Evolutionary conservation across 441 rosid genomes (phyloP), one percentile per base, ranked within the genome.

Genomic region (Jatropha multifida): DNA sequence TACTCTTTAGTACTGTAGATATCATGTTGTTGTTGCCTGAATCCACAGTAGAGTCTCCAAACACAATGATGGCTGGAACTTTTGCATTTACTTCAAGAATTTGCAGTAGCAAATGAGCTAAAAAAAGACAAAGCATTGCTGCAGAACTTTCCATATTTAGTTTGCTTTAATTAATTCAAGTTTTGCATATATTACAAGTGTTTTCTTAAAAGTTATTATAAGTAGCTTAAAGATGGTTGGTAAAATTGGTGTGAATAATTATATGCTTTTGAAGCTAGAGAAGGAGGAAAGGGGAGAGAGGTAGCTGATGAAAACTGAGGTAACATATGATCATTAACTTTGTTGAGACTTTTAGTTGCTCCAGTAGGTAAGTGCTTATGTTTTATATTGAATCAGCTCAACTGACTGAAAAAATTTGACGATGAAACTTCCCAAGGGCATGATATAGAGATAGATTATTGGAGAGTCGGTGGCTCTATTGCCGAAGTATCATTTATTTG

Each of bases 41-140:
- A 66, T 92, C 97, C 32, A 89, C 96, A 0, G 92, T 75, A 15
- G 96, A 92, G 83, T 89, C 97, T 40, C 96, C 92, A 20, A 92
- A 92, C 78, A 89, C 90, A 41, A 88, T 81, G 61, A 90, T 70
- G 61, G 96, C 94, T 1, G 94, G 85, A 72, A 88, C 87, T 82
- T 79, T 81, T 32, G 94, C 14, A 81, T 56, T 42, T 46, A 76
- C 73, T 58, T 71, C 52, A 23, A 70, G 81, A 61, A 84, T 60
- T 72, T 80, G 85, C 80, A 69, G 70, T 5, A 87, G 78, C 54
- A 88, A 72, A 72, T 80, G 77, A 64, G 64, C 66, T 26, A 83
- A 62, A 41, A 88, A 65, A 1, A 82, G 52, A 79, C 79, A 41
- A 7, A 37, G 52, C 63, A 71, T 59, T 17, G n/a, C 6, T 14